Conservation (phyloP, 2,329 filamentous ascomycete species). For the Monosporascus cannonballus region DNA sequence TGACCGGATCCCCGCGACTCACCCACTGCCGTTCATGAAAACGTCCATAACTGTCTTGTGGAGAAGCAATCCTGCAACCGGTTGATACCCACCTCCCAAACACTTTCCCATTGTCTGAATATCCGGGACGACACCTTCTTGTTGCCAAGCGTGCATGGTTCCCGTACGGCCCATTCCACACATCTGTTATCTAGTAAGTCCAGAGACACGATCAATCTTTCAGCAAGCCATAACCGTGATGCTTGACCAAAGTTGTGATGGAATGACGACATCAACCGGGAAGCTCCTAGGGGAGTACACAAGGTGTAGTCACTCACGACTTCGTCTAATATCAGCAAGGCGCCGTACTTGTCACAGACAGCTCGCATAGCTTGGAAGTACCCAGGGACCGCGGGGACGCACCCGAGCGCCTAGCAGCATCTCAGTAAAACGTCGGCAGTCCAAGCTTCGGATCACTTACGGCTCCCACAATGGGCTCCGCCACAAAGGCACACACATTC, state of each 20-base stretch:
- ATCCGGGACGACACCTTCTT: conserved; percentile 54
- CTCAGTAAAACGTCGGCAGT: background rate
- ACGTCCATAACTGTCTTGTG: conserved; percentile 42
- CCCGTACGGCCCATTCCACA: conserved; percentile 57
- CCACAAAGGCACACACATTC: conserved; percentile 65
- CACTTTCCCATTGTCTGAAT: conserved; percentile 63
- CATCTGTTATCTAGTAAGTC: conserved; percentile 39
- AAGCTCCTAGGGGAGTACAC: no score
- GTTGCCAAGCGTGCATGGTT: conserved; percentile 55
- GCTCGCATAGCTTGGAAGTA: conserved; percentile 64
- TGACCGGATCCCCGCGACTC: conserved; percentile 10
- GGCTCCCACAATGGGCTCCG: conserved; percentile 68
- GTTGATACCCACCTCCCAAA: conserved; percentile 56
- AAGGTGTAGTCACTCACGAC: conserved; percentile 27
- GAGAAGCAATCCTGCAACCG: conserved; percentile 55
- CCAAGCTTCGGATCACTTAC: conserved; percentile 34
- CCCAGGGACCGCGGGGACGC: conserved; percentile 57
- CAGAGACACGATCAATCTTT: no score
- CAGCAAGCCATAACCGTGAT: no score
- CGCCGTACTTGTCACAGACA: conserved; percentile 65
- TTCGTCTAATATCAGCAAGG: conserved; percentile 73
- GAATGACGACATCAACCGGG: no score
- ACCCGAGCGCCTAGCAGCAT: conserved; percentile 45
- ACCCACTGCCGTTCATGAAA: conserved; percentile 30
- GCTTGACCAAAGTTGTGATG: no score